Base-by-base conservation (phyloP, 2,329 filamentous ascomycete species). In the Polychaeton citri region DNA sequence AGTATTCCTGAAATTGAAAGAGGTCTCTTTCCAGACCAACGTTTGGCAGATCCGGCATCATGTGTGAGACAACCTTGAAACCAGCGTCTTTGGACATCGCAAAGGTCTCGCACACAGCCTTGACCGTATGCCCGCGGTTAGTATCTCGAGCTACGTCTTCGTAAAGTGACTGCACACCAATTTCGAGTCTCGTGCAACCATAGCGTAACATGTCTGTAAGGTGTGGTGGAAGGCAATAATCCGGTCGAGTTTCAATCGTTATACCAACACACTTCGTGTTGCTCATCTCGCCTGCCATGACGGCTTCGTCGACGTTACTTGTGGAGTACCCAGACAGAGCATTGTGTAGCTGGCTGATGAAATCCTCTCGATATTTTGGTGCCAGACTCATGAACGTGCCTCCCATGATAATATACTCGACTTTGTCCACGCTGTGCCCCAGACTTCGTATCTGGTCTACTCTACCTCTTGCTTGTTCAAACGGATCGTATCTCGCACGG, bases 331-430 rank as follows among this genome's bases (percentile, higher is more conserved):
- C 90, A 46, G 86, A 95, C 6, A 98, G 73, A 1, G 90, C 90
- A 55, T 98, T 98, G 64, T 98, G 90, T 34, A 98, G 71, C 54
- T 95, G 88, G 1, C 86, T 81, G 40, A 98, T 94, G 52, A 98
- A 98, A 38, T 83, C 77, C 42, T 98, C 84, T 19, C 90, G 72
- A 59, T 98, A 98, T 17, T 80, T 77, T 51, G 86, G 78, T 6
- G 88, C 72, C 18, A 98, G 64, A 2, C 88, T 96, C 92, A 98
- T 98, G 62, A 98, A 98, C 0, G 90, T 98, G 46, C 90, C 90
- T 41, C 90, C 90, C 90, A 98, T 98, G 57, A 98, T 94, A 55
- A 98, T 98, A 60, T 96, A 98, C 65, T 98, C 90, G 17, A 98
- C 90, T 60, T 98, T 98, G 64, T 98, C 90, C 33, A 98, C 90